These are phyloP conservation scores for Amoebophrya sp. DNA, from an alignment of 169 alveolate species.

Conservation along the genomic window DNA sequence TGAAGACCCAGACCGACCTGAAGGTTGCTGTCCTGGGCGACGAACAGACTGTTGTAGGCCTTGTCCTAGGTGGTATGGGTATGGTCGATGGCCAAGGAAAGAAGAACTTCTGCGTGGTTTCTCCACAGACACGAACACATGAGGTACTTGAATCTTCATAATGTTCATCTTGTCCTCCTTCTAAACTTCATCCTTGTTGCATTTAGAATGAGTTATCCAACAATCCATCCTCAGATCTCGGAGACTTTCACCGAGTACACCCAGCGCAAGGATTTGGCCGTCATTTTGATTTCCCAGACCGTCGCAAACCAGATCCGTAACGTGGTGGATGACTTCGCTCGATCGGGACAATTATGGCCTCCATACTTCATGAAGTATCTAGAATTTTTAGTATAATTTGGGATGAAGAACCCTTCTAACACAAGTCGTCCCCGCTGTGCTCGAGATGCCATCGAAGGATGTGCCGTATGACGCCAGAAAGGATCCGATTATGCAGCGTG, in stretches of 20 bases:
- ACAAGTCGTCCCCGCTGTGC: constrained; percentile 18
- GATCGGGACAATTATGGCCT: too few species aligned
- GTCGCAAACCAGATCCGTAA: background rate
- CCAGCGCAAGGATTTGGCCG: background rate
- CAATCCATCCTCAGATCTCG: background rate
- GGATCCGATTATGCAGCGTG: constrained; percentile 21
- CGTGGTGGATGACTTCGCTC: background rate
- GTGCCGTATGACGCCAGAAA: background rate
- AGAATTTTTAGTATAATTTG: too few species aligned
- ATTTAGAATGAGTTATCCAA: too few species aligned
- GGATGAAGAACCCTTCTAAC: too few species aligned
- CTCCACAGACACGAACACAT: background rate
- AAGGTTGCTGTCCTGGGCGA: background rate
- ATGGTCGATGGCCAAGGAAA: background rate
- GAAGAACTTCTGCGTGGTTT: background rate
- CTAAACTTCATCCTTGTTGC: too few species aligned
- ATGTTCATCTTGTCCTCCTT: too few species aligned
- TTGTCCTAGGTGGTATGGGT: background rate
- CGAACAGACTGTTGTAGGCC: background rate
- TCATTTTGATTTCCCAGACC: background rate
- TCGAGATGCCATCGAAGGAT: constrained; percentile 9
- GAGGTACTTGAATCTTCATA: too few species aligned
- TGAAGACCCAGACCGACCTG: background rate
- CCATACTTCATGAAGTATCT: too few species aligned
- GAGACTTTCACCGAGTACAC: background rate